Base-by-base conservation (phyloP, 495 filamentous ascomycete genomes). In the Acidomyces sp. region DNA sequence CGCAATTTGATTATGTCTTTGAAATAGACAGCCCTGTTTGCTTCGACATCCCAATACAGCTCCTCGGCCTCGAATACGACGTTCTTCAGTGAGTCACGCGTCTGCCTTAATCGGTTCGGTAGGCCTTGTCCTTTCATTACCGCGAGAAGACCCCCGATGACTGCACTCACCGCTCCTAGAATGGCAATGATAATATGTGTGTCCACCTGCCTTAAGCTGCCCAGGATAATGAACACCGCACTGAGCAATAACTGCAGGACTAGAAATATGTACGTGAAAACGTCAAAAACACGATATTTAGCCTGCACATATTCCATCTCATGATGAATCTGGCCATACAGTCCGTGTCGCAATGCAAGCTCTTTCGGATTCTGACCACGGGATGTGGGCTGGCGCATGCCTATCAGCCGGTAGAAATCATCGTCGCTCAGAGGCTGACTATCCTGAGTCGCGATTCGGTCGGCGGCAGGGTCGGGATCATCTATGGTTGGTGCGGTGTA, bases 61-160 rank as follows among this genome's bases (percentile, higher is more conserved):
- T 51, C 46, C 23, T 54, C 51, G 1, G 44, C 41, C 20, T 46
- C 42, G 19, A 43, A 39, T 10, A 42, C 10, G 7, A 54, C 34
- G 19, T 51, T 43, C 10, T 33, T 22, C 42, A 49, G 30, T 16
- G 22, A 34, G 35, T 46, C 37, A 26, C 42, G 26, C 3, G 38
- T 43, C 37, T 46, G 41, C 19, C 46, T 20, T 25, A 54, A 28
- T n/a, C 51, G 41, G 20, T 54, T 51, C 17, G 51, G 51, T 29
- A 54, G 29, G 4, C 51, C 51, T 18, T 54, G 46, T 6, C 51
- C 51, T 23, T 51, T 50, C 41, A 54, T 51, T 2, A 54, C 28
- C 19, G 46, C 43, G 29, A 54, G 25, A 3, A 15, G 27, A 1
- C 51, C 51, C 3, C 41, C 47, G 11, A 54, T 33, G 10, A 50